phyloP scores from a whole-genome alignment of 164 flowering plant species.

The Buxus sempervirens region DNA sequence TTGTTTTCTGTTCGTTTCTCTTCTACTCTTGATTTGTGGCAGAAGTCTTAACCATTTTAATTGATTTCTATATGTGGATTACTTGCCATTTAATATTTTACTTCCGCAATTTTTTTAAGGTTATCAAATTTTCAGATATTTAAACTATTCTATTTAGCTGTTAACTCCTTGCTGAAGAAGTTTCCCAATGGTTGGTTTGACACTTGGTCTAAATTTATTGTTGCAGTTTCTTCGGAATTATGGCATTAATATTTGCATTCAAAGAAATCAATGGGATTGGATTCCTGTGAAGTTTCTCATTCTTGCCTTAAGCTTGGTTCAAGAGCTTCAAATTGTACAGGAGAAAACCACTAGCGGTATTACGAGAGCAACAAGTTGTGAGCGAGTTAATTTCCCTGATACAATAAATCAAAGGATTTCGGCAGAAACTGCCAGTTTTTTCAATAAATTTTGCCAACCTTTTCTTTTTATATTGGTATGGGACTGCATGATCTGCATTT shows the following conservation, averaged over 20 bases:
- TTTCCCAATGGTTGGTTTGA: background rate
- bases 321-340: slow-evolving; percentile 54
- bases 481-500: background rate
- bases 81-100: background rate
- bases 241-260: slow-evolving; percentile 37
- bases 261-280: slow-evolving; percentile 25
- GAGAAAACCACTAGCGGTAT: slow-evolving; percentile 25
- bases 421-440: slow-evolving; percentile 15
- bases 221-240: slow-evolving; percentile 64
- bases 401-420: slow-evolving; percentile 17
- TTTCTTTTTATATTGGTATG: slow-evolving; percentile 60
- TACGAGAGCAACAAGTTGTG: slow-evolving; percentile 17
- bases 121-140: background rate
- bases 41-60: no score
- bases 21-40: no score
- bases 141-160: background rate
- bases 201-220: slow-evolving; percentile 7
- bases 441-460: slow-evolving; percentile 35
- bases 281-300: slow-evolving; percentile 61
- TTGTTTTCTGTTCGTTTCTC: no score
- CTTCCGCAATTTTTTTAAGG: background rate
- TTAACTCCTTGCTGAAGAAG: background rate
- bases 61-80: no score
- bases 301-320: slow-evolving; percentile 52
- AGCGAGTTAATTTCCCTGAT: slow-evolving; percentile 17